Evolutionary conservation across 148 eudicot species (phyloP).

Genomic region (Nepenthes gracilis): DNA sequence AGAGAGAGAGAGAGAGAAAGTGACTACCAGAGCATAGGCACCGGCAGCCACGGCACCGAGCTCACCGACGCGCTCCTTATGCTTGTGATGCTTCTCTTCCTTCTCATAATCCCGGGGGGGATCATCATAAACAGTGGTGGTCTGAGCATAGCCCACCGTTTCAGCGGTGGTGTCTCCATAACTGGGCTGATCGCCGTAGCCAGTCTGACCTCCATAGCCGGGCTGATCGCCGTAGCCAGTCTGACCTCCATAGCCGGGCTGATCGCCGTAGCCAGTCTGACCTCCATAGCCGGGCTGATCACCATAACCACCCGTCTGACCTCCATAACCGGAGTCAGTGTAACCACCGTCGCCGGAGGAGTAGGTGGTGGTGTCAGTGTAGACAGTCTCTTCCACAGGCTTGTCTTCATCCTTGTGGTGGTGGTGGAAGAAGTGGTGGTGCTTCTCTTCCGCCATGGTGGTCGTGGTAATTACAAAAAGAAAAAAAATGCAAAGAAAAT

Average conservation of each 20-base stretch:
- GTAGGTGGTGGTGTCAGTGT: neutral
- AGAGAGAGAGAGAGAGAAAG: too few species aligned
- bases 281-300: neutral
- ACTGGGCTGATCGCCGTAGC: neutral
- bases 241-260: neutral
- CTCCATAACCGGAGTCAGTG: neutral
- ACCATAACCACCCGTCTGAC: neutral
- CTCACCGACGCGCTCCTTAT: slow-evolving; percentile 14
- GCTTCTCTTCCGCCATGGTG: neutral
- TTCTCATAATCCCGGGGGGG: slow-evolving; percentile 9
- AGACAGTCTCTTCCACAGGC: neutral
- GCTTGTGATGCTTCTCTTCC: slow-evolving; percentile 16
- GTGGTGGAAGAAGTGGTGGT: neutral
- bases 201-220: neutral
- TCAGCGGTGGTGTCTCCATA: neutral
- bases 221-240: neutral
- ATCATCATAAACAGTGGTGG: neutral
- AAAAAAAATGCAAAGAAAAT: too few species aligned
- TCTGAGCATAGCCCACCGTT: neutral
- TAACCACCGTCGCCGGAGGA: neutral
- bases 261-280: neutral
- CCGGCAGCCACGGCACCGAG: slow-evolving; percentile 15
- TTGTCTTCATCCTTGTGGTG: neutral
- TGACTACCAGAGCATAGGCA: slow-evolving; percentile 8
- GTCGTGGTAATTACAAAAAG: neutral